Conservation (phyloP, 169 alveolate genomes). For the Cryptosporidium canis region DNA sequence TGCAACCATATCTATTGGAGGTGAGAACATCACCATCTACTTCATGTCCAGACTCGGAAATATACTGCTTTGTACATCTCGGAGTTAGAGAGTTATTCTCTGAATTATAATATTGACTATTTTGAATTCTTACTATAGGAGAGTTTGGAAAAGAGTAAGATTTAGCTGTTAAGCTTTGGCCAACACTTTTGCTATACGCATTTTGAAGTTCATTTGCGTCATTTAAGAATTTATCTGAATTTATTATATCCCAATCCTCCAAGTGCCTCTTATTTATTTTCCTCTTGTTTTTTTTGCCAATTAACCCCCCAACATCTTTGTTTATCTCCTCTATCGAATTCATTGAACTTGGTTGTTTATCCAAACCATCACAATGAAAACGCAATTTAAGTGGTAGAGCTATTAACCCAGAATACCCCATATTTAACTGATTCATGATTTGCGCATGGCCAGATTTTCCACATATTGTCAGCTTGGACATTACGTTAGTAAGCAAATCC, state of each 20-base stretch:
- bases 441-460: slow-evolving; percentile 21
- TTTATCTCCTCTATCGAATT: neutral
- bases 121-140: neutral
- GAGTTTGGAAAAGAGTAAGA: slow-evolving; percentile 48
- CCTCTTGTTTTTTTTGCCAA: slow-evolving; percentile 45
- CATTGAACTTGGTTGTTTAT: slow-evolving; percentile 6
- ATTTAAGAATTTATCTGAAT: slow-evolving; percentile 33
- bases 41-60: slow-evolving; percentile 40
- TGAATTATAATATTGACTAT: slow-evolving; percentile 14
- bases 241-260: slow-evolving; percentile 61
- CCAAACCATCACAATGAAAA: slow-evolving; percentile 14
- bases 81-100: slow-evolving; percentile 59
- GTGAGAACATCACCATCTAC: slow-evolving; percentile 41
- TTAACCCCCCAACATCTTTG: neutral
- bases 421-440: slow-evolving; percentile 33
- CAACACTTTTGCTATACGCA: slow-evolving; percentile 12
- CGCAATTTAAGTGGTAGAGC: slow-evolving; percentile 43
- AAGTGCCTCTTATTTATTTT: slow-evolving; percentile 2
- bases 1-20: slow-evolving; percentile 9
- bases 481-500: slow-evolving; percentile 42
- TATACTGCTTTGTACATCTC: slow-evolving; percentile 65
- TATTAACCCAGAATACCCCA: slow-evolving; percentile 29
- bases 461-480: slow-evolving; percentile 44
- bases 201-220: slow-evolving; percentile 13
- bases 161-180: neutral